These are phyloP conservation scores for Porodaedalea pini DNA, from an alignment of 1,284 basidiomycete genomes.

Conservation along the genomic window DNA sequence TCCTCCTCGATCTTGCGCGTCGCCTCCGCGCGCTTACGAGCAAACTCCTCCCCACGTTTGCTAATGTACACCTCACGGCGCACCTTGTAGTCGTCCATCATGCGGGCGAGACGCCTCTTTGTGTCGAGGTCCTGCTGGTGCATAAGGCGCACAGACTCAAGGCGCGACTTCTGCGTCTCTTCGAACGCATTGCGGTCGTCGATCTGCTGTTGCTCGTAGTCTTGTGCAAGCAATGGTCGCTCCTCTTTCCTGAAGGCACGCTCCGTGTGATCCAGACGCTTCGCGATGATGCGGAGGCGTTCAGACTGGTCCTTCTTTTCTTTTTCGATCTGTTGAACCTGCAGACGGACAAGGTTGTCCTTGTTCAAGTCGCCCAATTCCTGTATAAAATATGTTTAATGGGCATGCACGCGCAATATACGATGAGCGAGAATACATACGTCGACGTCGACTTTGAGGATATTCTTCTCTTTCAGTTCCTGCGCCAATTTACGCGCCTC, in stretches of 20 bases:
- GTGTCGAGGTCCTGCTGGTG: conserved; percentile 73
- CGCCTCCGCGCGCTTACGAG: conserved; percentile 59
- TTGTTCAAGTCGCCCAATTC: conserved; percentile 85
- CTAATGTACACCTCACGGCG: conserved; percentile 59
- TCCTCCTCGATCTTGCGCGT: conserved; percentile 79
- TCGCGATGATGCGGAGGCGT: conserved; percentile 79
- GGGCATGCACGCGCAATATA: not conserved
- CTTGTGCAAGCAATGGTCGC: conserved; percentile 78
- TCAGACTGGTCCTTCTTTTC: conserved; percentile 91
- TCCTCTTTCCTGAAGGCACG: conserved; percentile 96
- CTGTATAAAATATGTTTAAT: conserved; percentile 36
- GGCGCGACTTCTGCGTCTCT: conserved; percentile 54
- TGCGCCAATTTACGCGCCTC: conserved; percentile 92
- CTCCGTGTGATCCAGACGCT: conserved; percentile 94
- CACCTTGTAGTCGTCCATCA: conserved; percentile 73
- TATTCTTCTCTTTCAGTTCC: conserved; percentile 80
- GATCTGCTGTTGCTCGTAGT: conserved; percentile 86
- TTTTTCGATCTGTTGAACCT: conserved; percentile 94
- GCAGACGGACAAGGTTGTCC: conserved; percentile 84
- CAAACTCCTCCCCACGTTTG: conserved; percentile 71
- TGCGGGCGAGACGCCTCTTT: conserved; percentile 75
- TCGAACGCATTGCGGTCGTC: conserved; percentile 74
- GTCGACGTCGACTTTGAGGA: conserved; percentile 81
- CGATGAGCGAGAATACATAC: conserved; percentile 40
- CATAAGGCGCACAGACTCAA: conserved; percentile 57